Base-by-base conservation (phyloP, 352 stramenopile genomes). In the Globisporangium alternatum region DNA sequence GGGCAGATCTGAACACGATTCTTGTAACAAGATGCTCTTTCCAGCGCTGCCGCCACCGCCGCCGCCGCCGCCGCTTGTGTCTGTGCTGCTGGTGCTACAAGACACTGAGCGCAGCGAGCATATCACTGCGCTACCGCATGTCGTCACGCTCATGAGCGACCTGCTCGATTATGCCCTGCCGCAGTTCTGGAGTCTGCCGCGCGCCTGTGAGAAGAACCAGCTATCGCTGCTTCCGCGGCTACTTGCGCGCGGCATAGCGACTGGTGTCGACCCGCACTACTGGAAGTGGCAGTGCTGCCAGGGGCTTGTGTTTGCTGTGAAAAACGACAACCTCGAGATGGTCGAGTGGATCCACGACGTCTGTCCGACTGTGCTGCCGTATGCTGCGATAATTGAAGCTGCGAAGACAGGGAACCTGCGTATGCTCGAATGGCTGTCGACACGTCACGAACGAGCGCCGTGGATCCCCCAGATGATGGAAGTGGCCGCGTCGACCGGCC, bases 321-420 rank as follows among this genome's bases (percentile, higher is more conserved):
- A 59, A 33, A 21, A 35, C 33, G n/a, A 59, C 35, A 59, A 37
- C 53, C 6, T 37, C 1, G 10, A 33, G 33, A 59, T 59, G 53
- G 22, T 59, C 53, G 33, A 45, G 33, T 48, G 33, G 53, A 19
- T 59, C 3, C 33, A 59, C 9, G 2, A 2, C 0, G 19, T 15
- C 25, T 60, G 35, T 22, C 54, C 54, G 2, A 25, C 0, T 2
- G n/a, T 60, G 6, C 19, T 31, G 13, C 33, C 28, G 21, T 39
- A 35, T 0, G n/a, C n/a, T n/a, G 54, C 54, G 21, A 60, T 60
- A 35, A 45, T 37, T 12, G 21, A 60, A 37, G 54, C 54, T 2
- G 22, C 39, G 0, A 37, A 17, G 33, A n/a, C 3, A 0, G 54
- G 21, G 21, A 49, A 49, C 22, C 8, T 60, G 35, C 35, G 25